A percentile compares a stretch with the other conserved stretches of the same genome.
These are phyloP conservation scores for Thermothelomyces thermophilus DNA, from an alignment of 2,329 filamentous ascomycete genomes.

Conservation along the genomic window DNA sequence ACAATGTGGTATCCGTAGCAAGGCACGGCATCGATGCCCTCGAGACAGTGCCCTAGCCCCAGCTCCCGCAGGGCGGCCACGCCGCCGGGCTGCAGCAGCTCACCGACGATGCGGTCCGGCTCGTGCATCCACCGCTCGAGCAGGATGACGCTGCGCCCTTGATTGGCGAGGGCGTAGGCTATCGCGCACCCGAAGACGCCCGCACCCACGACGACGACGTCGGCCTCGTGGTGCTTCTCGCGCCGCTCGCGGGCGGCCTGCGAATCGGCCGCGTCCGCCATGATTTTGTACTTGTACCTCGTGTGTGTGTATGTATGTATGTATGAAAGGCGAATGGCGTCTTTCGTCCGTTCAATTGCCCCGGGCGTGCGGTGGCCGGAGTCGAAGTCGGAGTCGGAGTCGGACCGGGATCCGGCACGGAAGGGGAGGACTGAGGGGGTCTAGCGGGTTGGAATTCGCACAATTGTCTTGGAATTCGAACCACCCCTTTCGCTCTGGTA, in stretches of 20 bases:
- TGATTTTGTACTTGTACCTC: too few species aligned
- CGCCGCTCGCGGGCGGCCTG: conserved; percentile 41
- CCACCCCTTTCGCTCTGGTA: too few species aligned
- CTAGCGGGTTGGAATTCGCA: too few species aligned
- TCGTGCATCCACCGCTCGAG: conserved; percentile 86
- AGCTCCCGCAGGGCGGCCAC: conserved; percentile 73
- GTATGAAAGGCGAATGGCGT: too few species aligned
- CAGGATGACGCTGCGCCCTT: conserved; percentile 84
- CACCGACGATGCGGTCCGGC: conserved; percentile 92
- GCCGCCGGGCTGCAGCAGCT: conserved; percentile 89
- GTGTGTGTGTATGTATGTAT: too few species aligned
- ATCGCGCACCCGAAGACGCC: conserved; percentile 84
- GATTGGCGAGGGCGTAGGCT: conserved; percentile 76
- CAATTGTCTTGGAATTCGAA: too few species aligned
- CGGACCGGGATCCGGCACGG: too few species aligned
- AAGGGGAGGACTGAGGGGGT: too few species aligned
- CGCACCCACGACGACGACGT: conserved; percentile 87
- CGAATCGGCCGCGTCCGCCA: conserved; percentile 31
- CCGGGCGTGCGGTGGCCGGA: too few species aligned
- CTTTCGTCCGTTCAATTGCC: too few species aligned
- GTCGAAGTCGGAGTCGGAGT: too few species aligned
- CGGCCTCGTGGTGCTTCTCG: conserved; percentile 56
- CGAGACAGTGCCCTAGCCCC: conserved; percentile 73
- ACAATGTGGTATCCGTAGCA: conserved; percentile 84
- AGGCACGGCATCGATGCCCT: conserved; percentile 78